phyloP scores from a whole-genome alignment of 257 asterid species.

The Coffea eugenioides region DNA sequence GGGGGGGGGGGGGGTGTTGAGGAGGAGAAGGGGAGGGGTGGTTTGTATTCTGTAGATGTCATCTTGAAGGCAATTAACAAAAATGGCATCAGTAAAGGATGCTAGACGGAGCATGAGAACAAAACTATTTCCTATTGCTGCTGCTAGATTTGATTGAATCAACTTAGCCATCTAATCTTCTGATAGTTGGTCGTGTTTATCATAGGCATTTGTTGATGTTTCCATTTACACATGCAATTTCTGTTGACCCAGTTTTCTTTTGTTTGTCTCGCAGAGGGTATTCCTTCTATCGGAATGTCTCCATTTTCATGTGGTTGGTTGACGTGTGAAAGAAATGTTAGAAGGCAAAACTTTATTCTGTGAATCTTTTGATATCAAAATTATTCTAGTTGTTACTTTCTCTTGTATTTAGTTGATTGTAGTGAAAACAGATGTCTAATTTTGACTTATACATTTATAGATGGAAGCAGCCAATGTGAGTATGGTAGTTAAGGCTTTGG shows the following conservation, averaged over 20 bases:
- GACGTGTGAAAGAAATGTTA: slow-evolving; percentile 80
- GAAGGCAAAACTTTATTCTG: slow-evolving; percentile 26
- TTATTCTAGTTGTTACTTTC: background rate
- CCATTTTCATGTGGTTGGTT: slow-evolving; percentile 98
- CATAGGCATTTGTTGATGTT: background rate
- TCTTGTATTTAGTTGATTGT: slow-evolving; percentile 3
- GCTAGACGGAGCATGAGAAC: background rate
- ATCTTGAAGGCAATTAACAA: background rate
- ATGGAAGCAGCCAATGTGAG: slow-evolving; percentile 62
- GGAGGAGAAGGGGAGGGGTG: too few species aligned
- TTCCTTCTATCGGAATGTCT: slow-evolving; percentile 92
- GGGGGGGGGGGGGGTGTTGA: too few species aligned
- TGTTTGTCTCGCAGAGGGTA: slow-evolving; percentile 71
- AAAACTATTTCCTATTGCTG: background rate
- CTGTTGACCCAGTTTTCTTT: slow-evolving; percentile 7
- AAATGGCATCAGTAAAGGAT: background rate
- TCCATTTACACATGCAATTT: background rate
- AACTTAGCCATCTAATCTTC: background rate
- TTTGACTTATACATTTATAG: slow-evolving; percentile 36
- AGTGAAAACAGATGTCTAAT: background rate
- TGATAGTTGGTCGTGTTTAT: background rate
- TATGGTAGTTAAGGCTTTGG: slow-evolving; percentile 54
- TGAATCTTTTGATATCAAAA: background rate
- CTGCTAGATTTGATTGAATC: background rate
- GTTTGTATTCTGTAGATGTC: background rate